Evolutionary conservation across 768 basidiomycete species (phyloP), one percentile per base, ranked within the genome.

Genomic region (Serendipita sp.): DNA sequence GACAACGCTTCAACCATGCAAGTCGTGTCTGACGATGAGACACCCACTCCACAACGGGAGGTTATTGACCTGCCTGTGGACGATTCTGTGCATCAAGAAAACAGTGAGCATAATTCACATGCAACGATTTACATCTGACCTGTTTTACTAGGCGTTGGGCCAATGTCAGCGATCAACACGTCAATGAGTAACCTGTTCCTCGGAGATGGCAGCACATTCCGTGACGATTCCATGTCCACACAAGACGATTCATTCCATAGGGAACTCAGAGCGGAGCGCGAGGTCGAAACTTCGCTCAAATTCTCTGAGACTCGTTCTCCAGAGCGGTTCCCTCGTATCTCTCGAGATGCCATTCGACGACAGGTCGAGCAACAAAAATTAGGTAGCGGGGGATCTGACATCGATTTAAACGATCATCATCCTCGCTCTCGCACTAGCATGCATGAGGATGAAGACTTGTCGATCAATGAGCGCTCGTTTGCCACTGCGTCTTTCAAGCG

Each of bases 281-380:
- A 17, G 4, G 60, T 42, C 13, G 33, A 44, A 33, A 44, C 33
- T 3, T 50, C 11, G 24, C 42, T 26, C 24, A 30, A 33, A 17
- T 30, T 56, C 20, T 51, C 42, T 26, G 62, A 56, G 42, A 30
- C 51, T 26, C 42, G 41, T 13, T 43, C 22, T 61, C 60, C 62
- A 41, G 17, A 42, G 41, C 14, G 56, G 61, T 53, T 60, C 31
- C 66, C 66, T 2, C 61, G 64, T 30, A 66, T 66, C 34, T 66
- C 66, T 24, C 64, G 66, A 13, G 62, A 61, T 13, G 66, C 62
- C 16, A 51, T 66, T 24, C 65, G 65, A 17, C 61, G 64, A 14
- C 66, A 64, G 16, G 62, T 66, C 38, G 42, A 63, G 62, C 51
- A 62, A 33, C 64, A 63, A 14, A 61, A 64, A 26, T 17, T 51